Conservation (phyloP, 257 asterid genomes). For the Coffea canephora region DNA sequence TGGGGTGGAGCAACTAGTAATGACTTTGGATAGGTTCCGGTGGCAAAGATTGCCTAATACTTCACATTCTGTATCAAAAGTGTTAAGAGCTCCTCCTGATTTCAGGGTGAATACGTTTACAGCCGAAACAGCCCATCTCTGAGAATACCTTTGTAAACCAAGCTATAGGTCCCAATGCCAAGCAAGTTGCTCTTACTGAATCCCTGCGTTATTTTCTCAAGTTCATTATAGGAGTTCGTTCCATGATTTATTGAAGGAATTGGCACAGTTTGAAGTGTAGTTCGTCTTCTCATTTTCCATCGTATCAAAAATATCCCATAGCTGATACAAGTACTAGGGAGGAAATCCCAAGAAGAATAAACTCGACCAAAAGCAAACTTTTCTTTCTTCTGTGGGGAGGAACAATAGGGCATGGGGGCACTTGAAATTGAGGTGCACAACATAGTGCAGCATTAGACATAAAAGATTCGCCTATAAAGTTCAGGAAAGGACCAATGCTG, state of each 20-base stretch:
- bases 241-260: neutral
- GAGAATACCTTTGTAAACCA: slow-evolving; percentile 14
- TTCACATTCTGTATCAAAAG: slow-evolving; percentile 22
- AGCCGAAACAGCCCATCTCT: slow-evolving; percentile 11
- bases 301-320: neutral
- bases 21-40: slow-evolving; percentile 15
- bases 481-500: neutral
- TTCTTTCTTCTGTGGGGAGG: neutral
- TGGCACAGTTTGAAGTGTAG: neutral
- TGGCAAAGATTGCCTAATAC: slow-evolving; percentile 18
- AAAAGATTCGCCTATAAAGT: neutral
- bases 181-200: slow-evolving; percentile 18
- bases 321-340: neutral
- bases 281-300: neutral
- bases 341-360: neutral
- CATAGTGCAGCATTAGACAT: slow-evolving; percentile 1
- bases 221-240: slow-evolving; percentile 16
- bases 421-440: neutral
- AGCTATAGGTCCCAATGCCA: slow-evolving; percentile 12
- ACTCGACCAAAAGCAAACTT: neutral
- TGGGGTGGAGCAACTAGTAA: slow-evolving; percentile 8
- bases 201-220: slow-evolving; percentile 3
- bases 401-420: slow-evolving; percentile 3
- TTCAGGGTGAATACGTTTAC: slow-evolving; percentile 15
- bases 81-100: slow-evolving; percentile 1